phyloP scores from a whole-genome alignment of 1,284 basidiomycete genomes.

The Mycena citricolor region DNA sequence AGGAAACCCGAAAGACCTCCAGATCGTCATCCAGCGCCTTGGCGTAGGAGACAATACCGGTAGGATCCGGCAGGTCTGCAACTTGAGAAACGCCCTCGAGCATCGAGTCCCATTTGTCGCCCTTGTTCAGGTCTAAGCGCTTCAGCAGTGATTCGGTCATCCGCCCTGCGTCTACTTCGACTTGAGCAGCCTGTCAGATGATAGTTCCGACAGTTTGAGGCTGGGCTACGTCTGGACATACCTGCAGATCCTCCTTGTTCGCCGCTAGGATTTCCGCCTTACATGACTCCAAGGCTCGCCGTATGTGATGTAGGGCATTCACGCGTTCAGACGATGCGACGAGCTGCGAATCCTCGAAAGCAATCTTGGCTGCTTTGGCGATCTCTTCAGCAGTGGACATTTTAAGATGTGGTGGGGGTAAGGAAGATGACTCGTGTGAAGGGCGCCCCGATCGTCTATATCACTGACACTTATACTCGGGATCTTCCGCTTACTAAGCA shows the following conservation, averaged over 20 bases:
- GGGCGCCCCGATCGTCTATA: no score
- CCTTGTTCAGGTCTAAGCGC: constrained; percentile 81
- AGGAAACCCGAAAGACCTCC: constrained; percentile 92
- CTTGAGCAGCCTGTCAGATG: constrained; percentile 63
- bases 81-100: constrained; percentile 90
- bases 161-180: constrained; percentile 77
- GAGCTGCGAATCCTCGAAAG: constrained; percentile 86
- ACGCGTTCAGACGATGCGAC: constrained; percentile 67
- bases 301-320: constrained; percentile 71
- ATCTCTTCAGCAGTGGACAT: constrained; percentile 46
- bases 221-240: constrained; percentile 36
- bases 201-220: constrained; percentile 1
- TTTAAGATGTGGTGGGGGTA: no score
- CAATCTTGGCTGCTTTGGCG: constrained; percentile 74
- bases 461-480: no score
- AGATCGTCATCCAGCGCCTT: constrained; percentile 83
- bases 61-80: constrained; percentile 82
- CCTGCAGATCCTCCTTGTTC: constrained; percentile 79
- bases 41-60: constrained; percentile 86
- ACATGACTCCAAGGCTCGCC: constrained; percentile 58
- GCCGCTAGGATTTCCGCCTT: constrained; percentile 75
- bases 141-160: constrained; percentile 84
- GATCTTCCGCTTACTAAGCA: no score
- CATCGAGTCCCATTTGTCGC: constrained; percentile 95
- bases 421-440: no score